Evolutionary conservation across 352 stramenopile genomes (phyloP).

Genomic region (Phytophthora meadii): DNA sequence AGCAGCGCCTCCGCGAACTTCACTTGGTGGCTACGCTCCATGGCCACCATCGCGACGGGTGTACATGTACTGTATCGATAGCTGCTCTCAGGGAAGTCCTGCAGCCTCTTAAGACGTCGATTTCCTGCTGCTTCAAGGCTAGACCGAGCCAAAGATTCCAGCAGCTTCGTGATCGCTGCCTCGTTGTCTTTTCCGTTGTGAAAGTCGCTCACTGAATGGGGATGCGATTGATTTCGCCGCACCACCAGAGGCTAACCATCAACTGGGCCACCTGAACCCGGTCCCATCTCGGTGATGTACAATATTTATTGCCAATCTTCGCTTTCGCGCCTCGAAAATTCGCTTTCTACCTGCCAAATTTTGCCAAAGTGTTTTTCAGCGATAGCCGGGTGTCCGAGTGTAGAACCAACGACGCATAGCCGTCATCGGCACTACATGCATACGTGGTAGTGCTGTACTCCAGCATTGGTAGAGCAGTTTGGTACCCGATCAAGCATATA

Average conservation of each 20-base stretch:
- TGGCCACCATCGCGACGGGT: too few relatives aligned
- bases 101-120: too few relatives aligned
- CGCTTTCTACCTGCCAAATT: constrained; percentile 1
- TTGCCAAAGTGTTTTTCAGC: not conserved
- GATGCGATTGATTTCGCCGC: not conserved
- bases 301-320: not conserved
- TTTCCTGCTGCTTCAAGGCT: too few relatives aligned
- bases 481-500: too few relatives aligned
- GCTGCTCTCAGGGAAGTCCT: too few relatives aligned
- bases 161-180: not conserved
- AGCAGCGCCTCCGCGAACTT: not conserved
- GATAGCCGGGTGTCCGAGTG: too few relatives aligned
- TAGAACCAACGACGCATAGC: too few relatives aligned
- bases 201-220: not conserved
- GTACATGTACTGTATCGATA: too few relatives aligned
- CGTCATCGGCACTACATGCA: too few relatives aligned
- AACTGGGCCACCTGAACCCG: not conserved
- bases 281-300: not conserved
- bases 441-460: too few relatives aligned
- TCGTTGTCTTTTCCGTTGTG: not conserved
- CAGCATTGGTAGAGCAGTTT: too few relatives aligned
- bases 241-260: not conserved
- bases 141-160: too few relatives aligned
- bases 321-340: not conserved
- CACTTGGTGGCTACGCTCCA: not conserved